Conservation (phyloP, 2,329 filamentous ascomycete species). For the Thelonectria olida region DNA sequence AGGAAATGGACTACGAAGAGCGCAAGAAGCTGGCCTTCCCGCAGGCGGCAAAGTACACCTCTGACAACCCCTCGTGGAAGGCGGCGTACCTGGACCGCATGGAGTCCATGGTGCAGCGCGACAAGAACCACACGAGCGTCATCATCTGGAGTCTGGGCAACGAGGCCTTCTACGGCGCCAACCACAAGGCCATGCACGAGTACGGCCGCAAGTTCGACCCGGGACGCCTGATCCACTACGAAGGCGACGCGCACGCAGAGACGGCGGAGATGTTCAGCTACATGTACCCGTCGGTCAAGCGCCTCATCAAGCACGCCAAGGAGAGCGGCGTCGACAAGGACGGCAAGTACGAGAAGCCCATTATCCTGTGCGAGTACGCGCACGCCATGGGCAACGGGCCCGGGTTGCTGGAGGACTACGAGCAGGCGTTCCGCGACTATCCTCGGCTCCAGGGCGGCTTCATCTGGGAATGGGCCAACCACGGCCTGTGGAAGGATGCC, state of each 20-base stretch:
- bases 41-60: slow-evolving; percentile 65
- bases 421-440: slow-evolving; percentile 68
- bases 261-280: slow-evolving; percentile 73
- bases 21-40: slow-evolving; percentile 65
- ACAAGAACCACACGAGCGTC: slow-evolving; percentile 76
- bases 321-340: slow-evolving; percentile 53
- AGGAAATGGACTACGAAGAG: slow-evolving; percentile 67
- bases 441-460: slow-evolving; percentile 72
- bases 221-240: slow-evolving; percentile 71
- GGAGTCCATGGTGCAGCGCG: slow-evolving; percentile 69
- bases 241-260: slow-evolving; percentile 68
- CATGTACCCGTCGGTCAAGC: slow-evolving; percentile 70
- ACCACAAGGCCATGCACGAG: slow-evolving; percentile 74
- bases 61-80: slow-evolving; percentile 68
- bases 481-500: slow-evolving; percentile 61
- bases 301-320: slow-evolving; percentile 56
- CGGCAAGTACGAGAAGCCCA: slow-evolving; percentile 62
- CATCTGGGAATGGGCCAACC: slow-evolving; percentile 74
- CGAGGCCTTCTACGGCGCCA: slow-evolving; percentile 76
- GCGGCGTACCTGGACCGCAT: slow-evolving; percentile 75
- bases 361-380: slow-evolving; percentile 67
- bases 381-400: slow-evolving; percentile 81
- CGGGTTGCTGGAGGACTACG: slow-evolving; percentile 74
- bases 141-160: slow-evolving; percentile 80
- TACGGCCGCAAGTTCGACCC: slow-evolving; percentile 67